Evolutionary conservation across 1,284 basidiomycete species (phyloP).

Genomic region (Leccinum pseudoinsigne): DNA sequence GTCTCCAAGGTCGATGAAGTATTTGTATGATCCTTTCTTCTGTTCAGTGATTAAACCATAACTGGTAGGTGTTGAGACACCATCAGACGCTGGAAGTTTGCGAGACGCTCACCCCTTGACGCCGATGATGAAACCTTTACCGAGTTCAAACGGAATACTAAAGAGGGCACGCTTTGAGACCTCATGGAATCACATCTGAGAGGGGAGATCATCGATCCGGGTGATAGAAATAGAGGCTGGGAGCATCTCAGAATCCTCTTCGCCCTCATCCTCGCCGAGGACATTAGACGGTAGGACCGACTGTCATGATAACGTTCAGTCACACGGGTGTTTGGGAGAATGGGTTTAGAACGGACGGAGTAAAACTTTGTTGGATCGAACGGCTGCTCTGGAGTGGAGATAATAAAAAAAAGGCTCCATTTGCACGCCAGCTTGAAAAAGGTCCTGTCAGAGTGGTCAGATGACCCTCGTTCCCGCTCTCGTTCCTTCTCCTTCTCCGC

Average conservation of each 20-base stretch:
- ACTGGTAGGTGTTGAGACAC: slow-evolving; percentile 40
- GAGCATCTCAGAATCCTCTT: slow-evolving; percentile 49
- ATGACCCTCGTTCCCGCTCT: slow-evolving; percentile 33
- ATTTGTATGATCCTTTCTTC: slow-evolving; percentile 76
- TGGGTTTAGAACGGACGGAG: slow-evolving; percentile 53
- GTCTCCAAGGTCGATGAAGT: slow-evolving; percentile 79
- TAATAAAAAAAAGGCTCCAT: slow-evolving; percentile 81
- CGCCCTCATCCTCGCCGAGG: slow-evolving; percentile 47
- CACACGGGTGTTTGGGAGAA: slow-evolving; percentile 3
- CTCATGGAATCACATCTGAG: slow-evolving; percentile 83
- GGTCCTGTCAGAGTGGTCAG: slow-evolving; percentile 54
- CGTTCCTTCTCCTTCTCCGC: slow-evolving; percentile 48
- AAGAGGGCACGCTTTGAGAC: slow-evolving; percentile 87
- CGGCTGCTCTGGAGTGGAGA: slow-evolving; percentile 54
- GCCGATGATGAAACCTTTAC: slow-evolving; percentile 81
- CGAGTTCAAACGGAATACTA: slow-evolving; percentile 80
- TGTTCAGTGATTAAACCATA: slow-evolving; percentile 88
- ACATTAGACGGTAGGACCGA: slow-evolving; percentile 60
- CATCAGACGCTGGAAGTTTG: not conserved
- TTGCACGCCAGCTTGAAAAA: slow-evolving; percentile 77
- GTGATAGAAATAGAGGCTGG: slow-evolving; percentile 70
- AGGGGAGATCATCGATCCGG: slow-evolving; percentile 76
- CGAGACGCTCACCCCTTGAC: slow-evolving; percentile 74
- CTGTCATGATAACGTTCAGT: slow-evolving; percentile 34
- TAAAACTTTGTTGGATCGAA: slow-evolving; percentile 86